Base-by-base conservation (phyloP, 2,329 filamentous ascomycete species). In the Cordyceps militaris region DNA sequence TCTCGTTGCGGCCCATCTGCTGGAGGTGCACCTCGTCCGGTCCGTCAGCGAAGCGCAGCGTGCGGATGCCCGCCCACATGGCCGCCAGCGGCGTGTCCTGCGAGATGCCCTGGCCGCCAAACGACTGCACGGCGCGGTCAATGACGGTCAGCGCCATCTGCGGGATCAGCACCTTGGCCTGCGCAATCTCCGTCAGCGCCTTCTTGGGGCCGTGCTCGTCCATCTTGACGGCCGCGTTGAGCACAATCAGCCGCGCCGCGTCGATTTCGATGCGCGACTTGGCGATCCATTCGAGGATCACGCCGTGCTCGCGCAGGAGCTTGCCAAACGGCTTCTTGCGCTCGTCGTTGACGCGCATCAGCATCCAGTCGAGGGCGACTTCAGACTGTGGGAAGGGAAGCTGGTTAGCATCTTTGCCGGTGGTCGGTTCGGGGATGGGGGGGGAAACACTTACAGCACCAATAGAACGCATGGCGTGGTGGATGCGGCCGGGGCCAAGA, bases 381-480 rank as follows among this genome's bases (percentile, higher is more conserved):
- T 99, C 94, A 19, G 94, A 87, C 79, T 84, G 36, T 14, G 4
- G 10, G 8, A 13, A n/a, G 1, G 24, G 4, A 21, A n/a, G 6
- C 21, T 19, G 8, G 42, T 63, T 57, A 60, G 56, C 43, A 21
- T 42, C 24, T 11, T 16, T 3, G n/a, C 2, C 16, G 8, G 9
- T 3, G 24, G 23, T n/a, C n/a, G 24, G 32, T 26, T 50, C 28
- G 1, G 14, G 30, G 4, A 26, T 21, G 8, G 9, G 28, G 19
- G 14, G 42, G 19, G 16, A 9, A 16, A 26, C 16, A 56, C 54
- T 71, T 75, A 84, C 84, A 54, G 91, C 88, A 55, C 94, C 94
- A 69, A 99, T 94, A 60, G 85, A 87, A 63, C 94, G 86, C 94
- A 99, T 99, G 60, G 91, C 91, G 76, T 99, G 94, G 77, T 99